Evolutionary conservation across 345 rosid species (phyloP).

Genomic region (Citrus glauca): DNA sequence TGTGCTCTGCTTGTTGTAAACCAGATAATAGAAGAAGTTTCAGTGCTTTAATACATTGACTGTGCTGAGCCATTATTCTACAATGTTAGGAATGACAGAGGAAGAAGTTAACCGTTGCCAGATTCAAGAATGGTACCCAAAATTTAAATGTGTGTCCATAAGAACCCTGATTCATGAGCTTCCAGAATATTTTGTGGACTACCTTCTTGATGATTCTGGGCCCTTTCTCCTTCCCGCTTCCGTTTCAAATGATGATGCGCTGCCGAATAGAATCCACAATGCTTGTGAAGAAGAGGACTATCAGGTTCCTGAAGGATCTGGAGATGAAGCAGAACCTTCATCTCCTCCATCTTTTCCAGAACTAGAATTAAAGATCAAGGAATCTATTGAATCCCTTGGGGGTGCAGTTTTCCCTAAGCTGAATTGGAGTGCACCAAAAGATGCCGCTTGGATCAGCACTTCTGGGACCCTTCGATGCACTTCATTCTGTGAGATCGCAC

Average conservation of each 20-base stretch:
- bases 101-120: slow-evolving; percentile 76
- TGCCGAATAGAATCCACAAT: slow-evolving; percentile 70
- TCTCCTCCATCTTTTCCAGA: slow-evolving; percentile 62
- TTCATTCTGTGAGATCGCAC: slow-evolving; percentile 58
- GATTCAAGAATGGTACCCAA: slow-evolving; percentile 88
- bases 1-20: background rate
- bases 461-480: slow-evolving; percentile 64
- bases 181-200: slow-evolving; percentile 69
- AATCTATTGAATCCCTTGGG: slow-evolving; percentile 65
- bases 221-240: slow-evolving; percentile 74
- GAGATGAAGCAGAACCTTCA: slow-evolving; percentile 52
- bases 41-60: background rate
- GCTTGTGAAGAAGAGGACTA: slow-evolving; percentile 65
- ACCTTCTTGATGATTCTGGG: slow-evolving; percentile 67
- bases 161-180: slow-evolving; percentile 67
- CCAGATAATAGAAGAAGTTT: background rate
- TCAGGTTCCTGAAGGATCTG: slow-evolving; percentile 60
- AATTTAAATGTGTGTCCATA: slow-evolving; percentile 57
- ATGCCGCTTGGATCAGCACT: slow-evolving; percentile 82
- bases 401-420: slow-evolving; percentile 71
- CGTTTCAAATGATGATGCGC: slow-evolving; percentile 58
- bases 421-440: slow-evolving; percentile 95
- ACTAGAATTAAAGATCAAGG: slow-evolving; percentile 55
- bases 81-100: slow-evolving; percentile 44
- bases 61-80: background rate